phyloP scores from a whole-genome alignment of 257 asterid genomes.

The Eustoma russellianum region DNA sequence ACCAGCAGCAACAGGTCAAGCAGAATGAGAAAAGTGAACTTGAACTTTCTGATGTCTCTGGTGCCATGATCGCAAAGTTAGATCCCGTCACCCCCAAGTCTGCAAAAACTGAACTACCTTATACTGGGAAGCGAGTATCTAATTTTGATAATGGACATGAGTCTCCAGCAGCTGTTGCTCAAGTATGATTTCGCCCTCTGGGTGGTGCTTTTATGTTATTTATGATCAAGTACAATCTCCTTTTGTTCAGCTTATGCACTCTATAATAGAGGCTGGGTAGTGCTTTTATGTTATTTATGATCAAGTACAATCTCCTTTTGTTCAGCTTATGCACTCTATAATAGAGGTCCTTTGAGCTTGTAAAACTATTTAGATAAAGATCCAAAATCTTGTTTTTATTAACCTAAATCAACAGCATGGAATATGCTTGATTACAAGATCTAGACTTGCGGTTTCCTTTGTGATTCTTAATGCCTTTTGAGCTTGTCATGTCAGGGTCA shows the following conservation, averaged over 20 bases:
- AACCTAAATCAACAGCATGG: not conserved
- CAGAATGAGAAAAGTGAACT: conserved; percentile 41
- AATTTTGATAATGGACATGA: conserved; percentile 23
- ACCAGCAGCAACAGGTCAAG: conserved; percentile 72
- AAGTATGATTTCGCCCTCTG: conserved; percentile 9
- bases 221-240: not conserved
- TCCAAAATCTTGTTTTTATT: not conserved
- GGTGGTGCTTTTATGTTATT: not conserved
- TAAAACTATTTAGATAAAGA: no score
- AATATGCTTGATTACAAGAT: not conserved
- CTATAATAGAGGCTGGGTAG: no score
- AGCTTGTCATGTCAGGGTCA: no score
- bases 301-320: no score
- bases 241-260: no score
- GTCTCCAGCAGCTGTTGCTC: conserved; percentile 9
- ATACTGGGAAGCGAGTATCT: conserved; percentile 30
- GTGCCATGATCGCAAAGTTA: conserved; percentile 24
- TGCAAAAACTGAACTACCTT: conserved; percentile 63
- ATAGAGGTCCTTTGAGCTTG: no score
- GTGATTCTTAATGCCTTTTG: no score
- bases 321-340: no score
- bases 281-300: not conserved
- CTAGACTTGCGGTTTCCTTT: no score
- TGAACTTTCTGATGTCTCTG: conserved; percentile 31
- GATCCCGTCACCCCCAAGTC: conserved; percentile 84